Evolutionary conservation across 2,329 filamentous ascomycete species (phyloP).

Genomic region (Pseudocercospora cruenta): DNA sequence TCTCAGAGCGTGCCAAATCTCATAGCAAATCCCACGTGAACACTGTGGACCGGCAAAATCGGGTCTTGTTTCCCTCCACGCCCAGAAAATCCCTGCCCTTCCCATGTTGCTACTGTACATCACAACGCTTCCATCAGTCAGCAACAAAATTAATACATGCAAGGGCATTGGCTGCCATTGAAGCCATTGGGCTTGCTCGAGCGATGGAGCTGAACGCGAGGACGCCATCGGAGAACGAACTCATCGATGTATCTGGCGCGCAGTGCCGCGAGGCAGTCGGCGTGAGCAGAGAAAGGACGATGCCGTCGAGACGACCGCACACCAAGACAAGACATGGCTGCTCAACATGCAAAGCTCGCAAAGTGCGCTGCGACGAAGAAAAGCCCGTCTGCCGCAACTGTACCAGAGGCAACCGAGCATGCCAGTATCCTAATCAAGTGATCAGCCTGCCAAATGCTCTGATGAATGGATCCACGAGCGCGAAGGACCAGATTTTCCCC

Average conservation of each 20-base stretch:
- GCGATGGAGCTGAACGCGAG: background rate
- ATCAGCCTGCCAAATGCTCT: constrained; percentile 17
- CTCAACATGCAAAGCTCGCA: constrained; percentile 27
- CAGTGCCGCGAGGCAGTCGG: too few relatives aligned
- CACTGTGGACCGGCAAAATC: background rate
- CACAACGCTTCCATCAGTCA: background rate
- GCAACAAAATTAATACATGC: background rate
- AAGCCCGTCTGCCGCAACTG: constrained; percentile 30
- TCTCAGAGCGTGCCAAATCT: too few relatives aligned
- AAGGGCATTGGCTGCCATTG: background rate
- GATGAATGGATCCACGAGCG: constrained; percentile 1
- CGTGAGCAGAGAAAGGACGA: background rate
- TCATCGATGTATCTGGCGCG: too few relatives aligned
- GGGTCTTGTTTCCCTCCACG: too few relatives aligned
- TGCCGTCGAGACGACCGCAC: constrained; percentile 26
- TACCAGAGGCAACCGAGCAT: constrained; percentile 27
- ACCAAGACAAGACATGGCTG: constrained; percentile 31
- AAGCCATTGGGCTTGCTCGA: background rate
- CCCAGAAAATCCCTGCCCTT: background rate
- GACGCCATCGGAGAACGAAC: background rate
- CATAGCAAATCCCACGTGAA: too few relatives aligned
- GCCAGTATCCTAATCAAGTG: constrained; percentile 24
- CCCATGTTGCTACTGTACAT: background rate
- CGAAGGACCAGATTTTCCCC: constrained; percentile 24
- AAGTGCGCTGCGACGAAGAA: constrained; percentile 29